Conservation (phyloP, 129 eudicot genomes). For the Logfia minima region DNA sequence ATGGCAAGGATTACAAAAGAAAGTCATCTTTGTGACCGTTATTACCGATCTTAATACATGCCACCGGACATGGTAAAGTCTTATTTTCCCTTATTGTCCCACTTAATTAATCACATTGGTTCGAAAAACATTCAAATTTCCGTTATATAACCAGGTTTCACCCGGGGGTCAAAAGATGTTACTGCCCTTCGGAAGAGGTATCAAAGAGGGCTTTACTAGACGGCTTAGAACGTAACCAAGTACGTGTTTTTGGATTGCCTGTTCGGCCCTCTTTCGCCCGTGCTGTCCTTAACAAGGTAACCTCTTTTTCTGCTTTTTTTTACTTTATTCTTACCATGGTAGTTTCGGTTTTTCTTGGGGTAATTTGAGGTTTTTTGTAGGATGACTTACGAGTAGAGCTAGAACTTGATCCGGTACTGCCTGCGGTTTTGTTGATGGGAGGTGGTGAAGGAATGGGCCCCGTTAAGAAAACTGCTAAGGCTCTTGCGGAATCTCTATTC, state of each 20-base stretch:
- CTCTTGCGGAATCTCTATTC: conserved; percentile 70
- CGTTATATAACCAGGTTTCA: conserved; percentile 63
- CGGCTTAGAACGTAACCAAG: conserved; percentile 68
- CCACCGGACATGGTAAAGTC: conserved; percentile 79
- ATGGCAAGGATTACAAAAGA: conserved; percentile 96
- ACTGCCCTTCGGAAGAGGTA: conserved; percentile 92
- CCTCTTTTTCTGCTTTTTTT: not conserved
- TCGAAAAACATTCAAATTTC: not conserved
- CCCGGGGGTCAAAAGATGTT: conserved; percentile 82
- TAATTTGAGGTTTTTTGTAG: conserved; percentile 35
- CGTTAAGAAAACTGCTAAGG: conserved; percentile 84
- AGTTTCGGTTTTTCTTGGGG: conserved; percentile 18
- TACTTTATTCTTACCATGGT: not conserved
- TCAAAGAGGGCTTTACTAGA: conserved; percentile 80
- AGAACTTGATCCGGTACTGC: conserved; percentile 64
- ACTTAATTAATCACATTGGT: not conserved
- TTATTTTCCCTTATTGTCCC: conserved; percentile 9
- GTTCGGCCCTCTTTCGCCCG: conserved; percentile 87
- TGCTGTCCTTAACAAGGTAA: conserved; percentile 75
- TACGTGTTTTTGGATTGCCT: conserved; percentile 85
- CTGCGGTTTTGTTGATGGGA: conserved; percentile 94
- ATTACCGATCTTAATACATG: conserved; percentile 93
- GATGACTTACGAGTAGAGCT: conserved; percentile 77
- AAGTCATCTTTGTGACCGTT: conserved; percentile 88
- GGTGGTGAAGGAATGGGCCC: conserved; percentile 99